Evolutionary conservation across 2,329 filamentous ascomycete species (phyloP).

Genomic region (Fusarium caatingaense): DNA sequence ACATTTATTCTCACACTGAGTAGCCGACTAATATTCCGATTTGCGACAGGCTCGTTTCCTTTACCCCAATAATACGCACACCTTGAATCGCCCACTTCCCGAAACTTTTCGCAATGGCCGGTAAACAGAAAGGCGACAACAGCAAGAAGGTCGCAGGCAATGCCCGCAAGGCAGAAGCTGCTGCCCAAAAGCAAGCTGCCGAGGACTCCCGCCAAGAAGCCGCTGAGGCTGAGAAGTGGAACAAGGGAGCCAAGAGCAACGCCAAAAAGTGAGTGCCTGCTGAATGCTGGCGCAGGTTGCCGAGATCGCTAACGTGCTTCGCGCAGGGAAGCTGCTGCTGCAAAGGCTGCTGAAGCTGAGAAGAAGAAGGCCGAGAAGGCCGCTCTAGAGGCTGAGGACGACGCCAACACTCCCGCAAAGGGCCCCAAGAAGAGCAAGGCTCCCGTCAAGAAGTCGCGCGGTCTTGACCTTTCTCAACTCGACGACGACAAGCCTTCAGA

Average conservation of each 20-base stretch:
- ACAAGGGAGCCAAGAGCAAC: constrained; percentile 84
- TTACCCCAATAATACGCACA: constrained; percentile 10
- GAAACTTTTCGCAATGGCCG: constrained; percentile 65
- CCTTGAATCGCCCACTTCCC: constrained; percentile 20
- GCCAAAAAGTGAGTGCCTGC: constrained; percentile 81
- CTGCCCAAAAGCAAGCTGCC: constrained; percentile 80
- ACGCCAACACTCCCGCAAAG: constrained; percentile 70
- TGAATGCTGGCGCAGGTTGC: neutral
- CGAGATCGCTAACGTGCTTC: constrained; percentile 18
- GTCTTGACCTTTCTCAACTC: constrained; percentile 80
- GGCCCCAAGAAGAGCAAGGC: constrained; percentile 75
- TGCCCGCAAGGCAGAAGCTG: constrained; percentile 90
- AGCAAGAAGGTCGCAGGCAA: constrained; percentile 91
- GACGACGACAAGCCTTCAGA: constrained; percentile 69
- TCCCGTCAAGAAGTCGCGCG: constrained; percentile 75
- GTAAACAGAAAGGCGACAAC: constrained; percentile 78
- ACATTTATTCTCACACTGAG: constrained; percentile 5
- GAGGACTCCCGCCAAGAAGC: constrained; percentile 74
- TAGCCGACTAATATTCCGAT: constrained; percentile 12
- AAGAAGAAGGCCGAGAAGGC: constrained; percentile 96
- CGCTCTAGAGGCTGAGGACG: constrained; percentile 84
- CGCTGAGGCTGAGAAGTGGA: constrained; percentile 81
- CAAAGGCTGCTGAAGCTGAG: constrained; percentile 83
- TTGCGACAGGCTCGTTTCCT: constrained; percentile 19
- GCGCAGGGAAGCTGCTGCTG: constrained; percentile 52